These are phyloP conservation scores for Hordeum pubiflorum DNA, from an alignment of 202 grass and related monocot genomes.

Conservation along the genomic window DNA sequence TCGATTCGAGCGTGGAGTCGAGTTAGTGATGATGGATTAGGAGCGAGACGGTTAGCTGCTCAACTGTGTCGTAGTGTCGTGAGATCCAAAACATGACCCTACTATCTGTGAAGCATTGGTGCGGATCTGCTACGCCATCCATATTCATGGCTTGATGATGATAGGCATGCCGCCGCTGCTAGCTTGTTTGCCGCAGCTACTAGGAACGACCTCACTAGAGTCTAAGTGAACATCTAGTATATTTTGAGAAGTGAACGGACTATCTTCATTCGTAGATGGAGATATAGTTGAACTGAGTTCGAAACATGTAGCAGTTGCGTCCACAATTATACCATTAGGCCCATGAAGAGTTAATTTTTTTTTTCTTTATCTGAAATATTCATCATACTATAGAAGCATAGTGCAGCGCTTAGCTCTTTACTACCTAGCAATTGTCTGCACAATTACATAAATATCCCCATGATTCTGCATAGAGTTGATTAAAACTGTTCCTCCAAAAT, in stretches of 20 bases:
- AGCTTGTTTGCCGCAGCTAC: background rate
- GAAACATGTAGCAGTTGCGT: background rate
- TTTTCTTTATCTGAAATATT: background rate
- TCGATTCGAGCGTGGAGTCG: background rate
- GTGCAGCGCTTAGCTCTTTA: background rate
- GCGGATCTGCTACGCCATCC: background rate
- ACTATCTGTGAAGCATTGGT: background rate
- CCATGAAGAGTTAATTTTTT: background rate
- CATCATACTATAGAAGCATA: background rate
- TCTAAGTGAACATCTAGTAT: background rate
- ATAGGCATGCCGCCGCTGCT: background rate
- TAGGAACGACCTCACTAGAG: too few species aligned
- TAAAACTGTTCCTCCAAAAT: background rate
- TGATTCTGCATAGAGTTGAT: background rate
- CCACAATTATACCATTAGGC: too few species aligned
- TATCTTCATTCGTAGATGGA: background rate
- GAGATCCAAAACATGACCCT: background rate
- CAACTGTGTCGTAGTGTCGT: too few species aligned
- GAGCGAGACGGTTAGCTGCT: background rate
- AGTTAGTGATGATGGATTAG: background rate
- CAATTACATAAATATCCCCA: background rate
- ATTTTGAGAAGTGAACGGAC: background rate
- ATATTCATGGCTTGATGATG: background rate
- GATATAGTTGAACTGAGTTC: background rate
- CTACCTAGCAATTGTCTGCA: background rate